Conservation (phyloP, 169 alveolate genomes). For the Plasmodium ovale region DNA sequence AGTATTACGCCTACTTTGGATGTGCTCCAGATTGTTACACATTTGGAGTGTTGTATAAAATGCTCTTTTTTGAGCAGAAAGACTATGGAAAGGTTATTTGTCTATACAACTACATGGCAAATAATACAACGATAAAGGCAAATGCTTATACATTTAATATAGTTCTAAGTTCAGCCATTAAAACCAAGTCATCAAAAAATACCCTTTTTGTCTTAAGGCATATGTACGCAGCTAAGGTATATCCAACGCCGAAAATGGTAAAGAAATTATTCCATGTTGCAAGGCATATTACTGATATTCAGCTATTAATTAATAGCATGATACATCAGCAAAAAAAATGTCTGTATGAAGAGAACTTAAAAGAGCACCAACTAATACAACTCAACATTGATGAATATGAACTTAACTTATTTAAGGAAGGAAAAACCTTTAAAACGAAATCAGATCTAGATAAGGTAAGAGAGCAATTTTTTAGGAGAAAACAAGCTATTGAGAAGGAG, state of each 20-base stretch:
- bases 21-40: conserved; percentile 75
- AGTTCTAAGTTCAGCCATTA: conserved; percentile 45
- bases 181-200: conserved; percentile 78
- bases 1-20: conserved; percentile 79
- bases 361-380: conserved; percentile 80
- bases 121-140: conserved; percentile 19
- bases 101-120: conserved; percentile 29
- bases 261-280: conserved; percentile 85
- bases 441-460: conserved; percentile 71
- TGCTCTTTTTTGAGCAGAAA: conserved; percentile 66
- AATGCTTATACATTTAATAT: conserved; percentile 36
- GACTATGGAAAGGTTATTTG: conserved; percentile 76
- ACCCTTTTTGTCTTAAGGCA: conserved; percentile 81
- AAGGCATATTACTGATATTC: conserved; percentile 86
- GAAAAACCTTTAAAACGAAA: conserved; percentile 31
- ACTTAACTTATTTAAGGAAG: conserved; percentile 73
- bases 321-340: conserved; percentile 81
- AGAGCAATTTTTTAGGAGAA: conserved; percentile 68
- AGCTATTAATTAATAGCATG: conserved; percentile 78
- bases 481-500: conserved; percentile 44
- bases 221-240: conserved; percentile 82
- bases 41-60: conserved; percentile 57
- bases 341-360: conserved; percentile 72
- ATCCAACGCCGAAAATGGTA: conserved; percentile 86
- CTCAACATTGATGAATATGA: conserved; percentile 83